Base-by-base conservation (phyloP, 2,329 filamentous ascomycete species). In the Alternaria rosae region DNA sequence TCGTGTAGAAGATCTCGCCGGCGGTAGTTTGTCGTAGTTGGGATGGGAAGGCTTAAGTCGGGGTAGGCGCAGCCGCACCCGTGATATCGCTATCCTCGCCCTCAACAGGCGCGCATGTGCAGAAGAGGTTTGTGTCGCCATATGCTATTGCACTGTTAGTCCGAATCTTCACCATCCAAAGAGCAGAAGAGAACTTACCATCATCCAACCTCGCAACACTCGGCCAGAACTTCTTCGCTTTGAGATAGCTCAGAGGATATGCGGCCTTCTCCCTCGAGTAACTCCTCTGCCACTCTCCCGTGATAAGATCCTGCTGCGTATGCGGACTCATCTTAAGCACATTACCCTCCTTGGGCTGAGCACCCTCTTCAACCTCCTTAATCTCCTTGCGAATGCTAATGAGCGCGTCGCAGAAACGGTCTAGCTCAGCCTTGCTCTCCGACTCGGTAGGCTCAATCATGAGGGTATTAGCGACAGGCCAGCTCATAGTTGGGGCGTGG, bases 401-500 rank as follows among this genome's bases (percentile, higher is more conserved):
- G 43, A 98, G 84, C 0, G 94, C 93, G 67, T 97, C 91, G 64
- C 93, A 92, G 84, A 97, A 97, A 21, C 94, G 90, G 80, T 97
- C 94, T 3, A 98, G 87, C 84, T 98, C 94, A 65, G 91, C 91
- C 79, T 95, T 94, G 80, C 88, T 92, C 84, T 98, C 94, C 13
- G 91, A 94, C 82, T 97, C 94, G 0, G 94, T 98, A 3, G 94
- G 94, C 83, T 98, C 94, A 69, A 98, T 97, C 94, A 98, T 98
- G 45, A 98, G 88, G 1, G 94, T 97, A 82, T 96, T 96, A 54
- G 92, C 87, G 3, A 98, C 93, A 2, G 94, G 94, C 92, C 92
- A 97, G 78, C 90, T 93, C 94, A 98, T 97, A 55, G 94, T 98
- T 0, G 94, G 94, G 1, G 94, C 92, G 80, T 98, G 94, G 87